Conservation (phyloP, 768 basidiomycete genomes). For the Leccinellum albellum region DNA sequence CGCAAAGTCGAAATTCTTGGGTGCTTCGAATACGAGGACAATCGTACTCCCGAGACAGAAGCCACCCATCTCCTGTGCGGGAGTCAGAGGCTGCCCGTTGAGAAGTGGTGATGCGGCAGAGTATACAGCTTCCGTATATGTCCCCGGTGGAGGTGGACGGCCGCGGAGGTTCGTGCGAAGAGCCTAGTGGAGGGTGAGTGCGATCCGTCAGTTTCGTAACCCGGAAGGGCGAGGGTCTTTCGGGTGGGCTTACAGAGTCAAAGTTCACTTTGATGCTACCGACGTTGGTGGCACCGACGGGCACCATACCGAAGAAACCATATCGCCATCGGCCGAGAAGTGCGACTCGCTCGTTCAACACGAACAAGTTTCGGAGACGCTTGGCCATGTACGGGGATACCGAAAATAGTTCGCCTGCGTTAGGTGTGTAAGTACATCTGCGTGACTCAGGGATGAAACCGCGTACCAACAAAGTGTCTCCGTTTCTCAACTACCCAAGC, state of each 20-base stretch:
- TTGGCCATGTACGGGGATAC: conserved; percentile 96
- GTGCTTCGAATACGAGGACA: conserved; percentile 95
- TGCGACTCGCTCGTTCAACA: conserved; percentile 97
- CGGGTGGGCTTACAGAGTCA: conserved; percentile 57
- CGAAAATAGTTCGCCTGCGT: conserved; percentile 83
- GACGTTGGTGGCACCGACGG: conserved; percentile 97
- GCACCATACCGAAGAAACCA: conserved; percentile 96
- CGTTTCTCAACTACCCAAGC: conserved; percentile 97
- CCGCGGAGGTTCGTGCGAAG: conserved; percentile 87
- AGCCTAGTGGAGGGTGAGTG: conserved; percentile 43
- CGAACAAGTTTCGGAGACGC: conserved; percentile 87
- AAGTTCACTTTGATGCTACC: conserved; percentile 96
- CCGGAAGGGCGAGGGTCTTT: not conserved
- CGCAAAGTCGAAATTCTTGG: conserved; percentile 72
- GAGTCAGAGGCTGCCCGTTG: conserved; percentile 79
- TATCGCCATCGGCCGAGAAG: conserved; percentile 91
- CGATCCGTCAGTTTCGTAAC: not conserved
- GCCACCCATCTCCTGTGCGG: conserved; percentile 96
- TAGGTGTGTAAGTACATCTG: not conserved
- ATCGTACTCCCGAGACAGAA: conserved; percentile 95
- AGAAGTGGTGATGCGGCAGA: conserved; percentile 77
- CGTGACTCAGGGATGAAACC: not conserved
- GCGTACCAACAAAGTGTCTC: conserved; percentile 85
- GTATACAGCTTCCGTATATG: conserved; percentile 92
- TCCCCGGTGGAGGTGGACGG: conserved; percentile 69